Evolutionary conservation across 495 filamentous ascomycete species (phyloP).

Genomic region (Friedmanniomyces simplex): DNA sequence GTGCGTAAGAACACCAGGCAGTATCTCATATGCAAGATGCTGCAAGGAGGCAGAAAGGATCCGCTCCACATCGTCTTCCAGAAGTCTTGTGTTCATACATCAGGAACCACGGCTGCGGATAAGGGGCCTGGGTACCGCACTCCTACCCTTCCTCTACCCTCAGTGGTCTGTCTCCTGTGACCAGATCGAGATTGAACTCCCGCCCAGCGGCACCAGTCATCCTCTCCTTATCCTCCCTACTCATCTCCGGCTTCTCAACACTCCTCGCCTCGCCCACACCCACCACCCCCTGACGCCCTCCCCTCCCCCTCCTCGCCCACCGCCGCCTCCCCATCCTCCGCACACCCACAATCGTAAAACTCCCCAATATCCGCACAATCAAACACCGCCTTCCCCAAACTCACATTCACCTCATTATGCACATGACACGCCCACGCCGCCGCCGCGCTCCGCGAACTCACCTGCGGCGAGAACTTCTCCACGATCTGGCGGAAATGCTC

Average conservation of each 20-base stretch:
- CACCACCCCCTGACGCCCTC: slow-evolving; percentile 6
- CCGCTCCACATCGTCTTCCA: too few relatives aligned
- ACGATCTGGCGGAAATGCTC: slow-evolving; percentile 41
- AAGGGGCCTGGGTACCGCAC: too few relatives aligned
- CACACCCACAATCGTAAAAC: slow-evolving; percentile 93
- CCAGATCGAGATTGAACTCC: slow-evolving; percentile 15
- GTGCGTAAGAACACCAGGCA: too few relatives aligned
- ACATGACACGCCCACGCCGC: slow-evolving; percentile 90
- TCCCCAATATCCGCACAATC: slow-evolving; percentile 85
- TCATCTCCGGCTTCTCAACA: slow-evolving; percentile 19
- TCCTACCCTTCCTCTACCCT: background rate
- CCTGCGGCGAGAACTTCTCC: slow-evolving; percentile 79
- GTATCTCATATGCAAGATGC: too few relatives aligned
- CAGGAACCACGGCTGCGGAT: too few relatives aligned
- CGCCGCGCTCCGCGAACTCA: slow-evolving; percentile 68
- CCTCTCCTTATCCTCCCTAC: slow-evolving; percentile 16
- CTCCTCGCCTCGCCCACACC: background rate
- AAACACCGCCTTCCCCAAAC: slow-evolving; percentile 69
- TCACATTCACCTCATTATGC: slow-evolving; percentile 88
- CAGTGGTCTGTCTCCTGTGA: slow-evolving; percentile 1
- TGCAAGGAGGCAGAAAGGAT: too few relatives aligned
- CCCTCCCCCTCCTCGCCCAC: slow-evolving; percentile 1
- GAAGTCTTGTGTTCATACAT: too few relatives aligned
- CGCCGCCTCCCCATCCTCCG: slow-evolving; percentile 49
- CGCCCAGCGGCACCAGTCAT: slow-evolving; percentile 6